Conservation (phyloP, 169 alveolate genomes). For the Cryptosporidium felis region DNA sequence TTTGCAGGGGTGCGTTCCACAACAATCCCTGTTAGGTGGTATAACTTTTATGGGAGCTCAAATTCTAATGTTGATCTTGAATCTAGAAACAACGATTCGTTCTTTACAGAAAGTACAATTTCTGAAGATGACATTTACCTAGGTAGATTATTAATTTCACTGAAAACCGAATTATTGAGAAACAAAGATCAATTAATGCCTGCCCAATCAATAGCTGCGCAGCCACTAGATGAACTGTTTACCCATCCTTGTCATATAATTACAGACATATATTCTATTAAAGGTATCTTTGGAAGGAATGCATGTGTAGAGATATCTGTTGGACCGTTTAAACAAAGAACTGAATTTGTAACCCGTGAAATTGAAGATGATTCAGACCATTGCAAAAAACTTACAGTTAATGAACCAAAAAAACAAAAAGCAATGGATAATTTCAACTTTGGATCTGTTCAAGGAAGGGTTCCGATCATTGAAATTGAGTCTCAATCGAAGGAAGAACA, state of each 20-base stretch:
- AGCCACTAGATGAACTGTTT: constrained; percentile 84
- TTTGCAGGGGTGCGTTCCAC: constrained; percentile 79
- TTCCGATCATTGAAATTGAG: constrained; percentile 56
- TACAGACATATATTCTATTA: constrained; percentile 85
- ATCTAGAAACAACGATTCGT: constrained; percentile 56
- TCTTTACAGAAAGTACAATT: constrained; percentile 19
- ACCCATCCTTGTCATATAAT: constrained; percentile 82
- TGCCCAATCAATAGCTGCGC: constrained; percentile 87
- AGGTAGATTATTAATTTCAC: constrained; percentile 87
- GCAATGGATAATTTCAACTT: constrained; percentile 7
- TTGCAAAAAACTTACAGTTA: neutral
- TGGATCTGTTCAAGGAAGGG: constrained; percentile 51
- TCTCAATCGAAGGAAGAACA: constrained; percentile 55
- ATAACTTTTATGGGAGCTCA: constrained; percentile 86
- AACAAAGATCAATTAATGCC: constrained; percentile 83
- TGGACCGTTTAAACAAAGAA: constrained; percentile 83
- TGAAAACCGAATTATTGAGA: constrained; percentile 84
- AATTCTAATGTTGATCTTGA: constrained; percentile 74
- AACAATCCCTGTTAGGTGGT: constrained; percentile 84
- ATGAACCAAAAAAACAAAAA: constrained; percentile 20
- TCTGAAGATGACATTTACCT: constrained; percentile 79
- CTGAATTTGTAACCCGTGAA: constrained; percentile 79
- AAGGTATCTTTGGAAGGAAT: constrained; percentile 78
- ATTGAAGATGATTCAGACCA: constrained; percentile 38
- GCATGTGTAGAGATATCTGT: constrained; percentile 82